Conservation (phyloP, 345 rosid genomes). For the Triadica sebifera region DNA sequence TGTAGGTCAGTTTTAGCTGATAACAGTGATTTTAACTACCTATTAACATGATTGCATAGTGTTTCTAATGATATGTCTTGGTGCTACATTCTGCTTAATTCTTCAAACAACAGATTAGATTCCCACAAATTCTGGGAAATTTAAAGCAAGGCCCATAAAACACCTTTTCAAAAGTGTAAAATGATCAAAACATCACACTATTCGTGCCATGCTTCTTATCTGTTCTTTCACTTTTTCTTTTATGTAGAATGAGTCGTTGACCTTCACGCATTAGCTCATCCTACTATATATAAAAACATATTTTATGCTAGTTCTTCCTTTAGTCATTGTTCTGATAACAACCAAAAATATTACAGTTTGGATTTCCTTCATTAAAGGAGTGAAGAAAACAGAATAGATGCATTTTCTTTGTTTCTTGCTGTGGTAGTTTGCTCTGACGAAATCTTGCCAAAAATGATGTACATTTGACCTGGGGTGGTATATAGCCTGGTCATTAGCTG, state of each 20-base stretch:
- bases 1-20: conserved; percentile 54
- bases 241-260: not conserved
- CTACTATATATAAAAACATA: not conserved
- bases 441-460: not conserved
- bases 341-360: too few species aligned
- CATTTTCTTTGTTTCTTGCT: not conserved
- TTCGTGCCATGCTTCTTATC: not conserved
- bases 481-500: not conserved
- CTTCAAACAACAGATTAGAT: not conserved
- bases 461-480: not conserved
- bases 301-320: too few species aligned
- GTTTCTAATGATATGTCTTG: not conserved
- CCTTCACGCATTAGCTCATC: not conserved
- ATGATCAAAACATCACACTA: conserved; percentile 7
- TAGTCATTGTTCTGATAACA: too few species aligned
- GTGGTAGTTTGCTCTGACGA: not conserved
- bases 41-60: not conserved
- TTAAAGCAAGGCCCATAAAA: not conserved
- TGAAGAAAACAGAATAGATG: not conserved
- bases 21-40: not conserved
- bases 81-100: not conserved
- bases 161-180: conserved; percentile 5
- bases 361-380: not conserved
- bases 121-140: not conserved
- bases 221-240: not conserved